Conservation (phyloP, 495 filamentous ascomycete species). For the Jackrogersella minutella region DNA sequence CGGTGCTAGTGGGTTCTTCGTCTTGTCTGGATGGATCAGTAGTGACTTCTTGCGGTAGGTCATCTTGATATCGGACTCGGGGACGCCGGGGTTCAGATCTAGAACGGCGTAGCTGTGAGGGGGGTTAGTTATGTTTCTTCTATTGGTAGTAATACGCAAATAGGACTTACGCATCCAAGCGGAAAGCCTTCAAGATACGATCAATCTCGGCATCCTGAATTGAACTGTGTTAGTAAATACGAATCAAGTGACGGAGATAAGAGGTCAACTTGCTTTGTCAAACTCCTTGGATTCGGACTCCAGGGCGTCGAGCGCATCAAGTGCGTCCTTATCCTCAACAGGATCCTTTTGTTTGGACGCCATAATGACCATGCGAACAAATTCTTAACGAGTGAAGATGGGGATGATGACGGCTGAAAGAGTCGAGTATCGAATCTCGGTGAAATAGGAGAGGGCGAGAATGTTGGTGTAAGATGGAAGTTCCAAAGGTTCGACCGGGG, state of each 20-base stretch:
- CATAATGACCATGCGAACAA: constrained; percentile 16
- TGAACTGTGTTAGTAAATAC: constrained; percentile 26
- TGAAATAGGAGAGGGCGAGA: neutral
- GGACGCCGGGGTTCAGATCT: constrained; percentile 92
- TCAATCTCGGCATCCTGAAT: constrained; percentile 92
- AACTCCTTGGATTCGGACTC: constrained; percentile 91
- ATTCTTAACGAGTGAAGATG: neutral
- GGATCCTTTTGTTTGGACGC: constrained; percentile 23
- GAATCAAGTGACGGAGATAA: neutral
- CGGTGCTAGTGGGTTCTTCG: constrained; percentile 86
- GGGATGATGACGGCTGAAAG: neutral
- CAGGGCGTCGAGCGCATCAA: constrained; percentile 83
- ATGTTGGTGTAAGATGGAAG: neutral
- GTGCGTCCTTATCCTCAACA: constrained; percentile 75
- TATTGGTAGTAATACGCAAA: neutral
- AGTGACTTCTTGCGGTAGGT: constrained; percentile 95
- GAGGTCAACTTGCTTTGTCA: constrained; percentile 68
- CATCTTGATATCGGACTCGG: constrained; percentile 95
- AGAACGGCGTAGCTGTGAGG: constrained; percentile 83
- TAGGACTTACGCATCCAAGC: constrained; percentile 48
- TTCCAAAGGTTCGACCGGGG: constrained; percentile 9
- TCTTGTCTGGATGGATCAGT: constrained; percentile 98
- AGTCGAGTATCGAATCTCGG: neutral
- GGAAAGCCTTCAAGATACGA: constrained; percentile 89
- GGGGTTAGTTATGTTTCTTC: constrained; percentile 8